Evolutionary conservation across 331 rosid species (phyloP).

Genomic region (Quercus phellos): DNA sequence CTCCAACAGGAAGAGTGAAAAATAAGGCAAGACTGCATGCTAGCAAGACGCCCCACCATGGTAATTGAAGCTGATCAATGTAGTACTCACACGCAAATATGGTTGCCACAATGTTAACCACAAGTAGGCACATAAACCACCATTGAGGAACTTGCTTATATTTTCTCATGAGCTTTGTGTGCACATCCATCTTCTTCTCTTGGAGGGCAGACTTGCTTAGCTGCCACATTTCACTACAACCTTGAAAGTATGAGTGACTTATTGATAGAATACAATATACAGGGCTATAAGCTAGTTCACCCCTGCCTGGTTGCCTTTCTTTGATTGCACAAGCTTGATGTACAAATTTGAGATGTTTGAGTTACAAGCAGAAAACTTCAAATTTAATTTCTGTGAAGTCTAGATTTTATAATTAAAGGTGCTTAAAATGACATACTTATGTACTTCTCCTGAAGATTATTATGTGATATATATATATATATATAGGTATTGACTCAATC

Average conservation of each 20-base stretch:
- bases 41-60: constrained; percentile 82
- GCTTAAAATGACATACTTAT: neutral
- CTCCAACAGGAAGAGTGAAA: constrained; percentile 79
- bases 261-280: neutral
- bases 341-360: neutral
- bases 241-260: neutral
- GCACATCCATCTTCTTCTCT: constrained; percentile 60
- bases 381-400: neutral
- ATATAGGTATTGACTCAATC: neutral
- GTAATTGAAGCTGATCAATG: constrained; percentile 57
- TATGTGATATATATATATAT: neutral
- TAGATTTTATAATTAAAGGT: neutral
- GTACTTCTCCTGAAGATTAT: neutral
- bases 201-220: constrained; percentile 68
- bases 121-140: constrained; percentile 72
- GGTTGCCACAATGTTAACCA: constrained; percentile 43
- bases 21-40: constrained; percentile 57
- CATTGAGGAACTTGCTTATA: constrained; percentile 66
- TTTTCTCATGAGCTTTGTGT: constrained; percentile 70
- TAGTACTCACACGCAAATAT: constrained; percentile 54
- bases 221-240: constrained; percentile 57
- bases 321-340: neutral
- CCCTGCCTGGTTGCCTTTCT: neutral
- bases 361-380: neutral
- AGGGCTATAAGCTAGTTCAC: neutral